Percentiles rank a stretch among this genome's conserved stretches.
phyloP scores from a whole-genome alignment of 2,329 filamentous ascomycete species.

The Monilinia polystroma region DNA sequence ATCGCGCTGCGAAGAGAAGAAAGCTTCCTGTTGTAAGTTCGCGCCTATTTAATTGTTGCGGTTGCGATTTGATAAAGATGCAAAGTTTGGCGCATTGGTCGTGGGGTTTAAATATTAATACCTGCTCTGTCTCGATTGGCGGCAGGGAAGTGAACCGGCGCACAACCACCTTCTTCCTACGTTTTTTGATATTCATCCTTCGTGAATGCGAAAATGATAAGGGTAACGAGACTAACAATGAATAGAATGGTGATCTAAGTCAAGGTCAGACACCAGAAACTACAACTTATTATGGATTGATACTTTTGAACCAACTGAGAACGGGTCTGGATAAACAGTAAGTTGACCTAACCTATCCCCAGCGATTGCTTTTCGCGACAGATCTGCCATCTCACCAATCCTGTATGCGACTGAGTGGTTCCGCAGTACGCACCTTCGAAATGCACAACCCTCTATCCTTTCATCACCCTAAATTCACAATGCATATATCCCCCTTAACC shows the following conservation, averaged over 20 bases:
- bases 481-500: not conserved
- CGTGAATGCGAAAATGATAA: conserved; percentile 20
- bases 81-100: conserved; percentile 21
- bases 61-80: conserved; percentile 23
- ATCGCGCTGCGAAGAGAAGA: conserved; percentile 57
- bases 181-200: conserved; percentile 6
- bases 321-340: conserved; percentile 81
- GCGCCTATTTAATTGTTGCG: conserved; percentile 6
- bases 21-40: conserved; percentile 55
- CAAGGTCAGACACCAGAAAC: conserved; percentile 61
- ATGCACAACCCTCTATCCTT: not conserved
- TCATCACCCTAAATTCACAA: not conserved
- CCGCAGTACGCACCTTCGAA: not conserved
- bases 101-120: conserved; percentile 21
- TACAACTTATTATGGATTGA: conserved; percentile 69
- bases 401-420: not conserved
- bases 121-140: conserved; percentile 29
- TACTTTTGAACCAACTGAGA: conserved; percentile 72
- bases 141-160: conserved; percentile 32
- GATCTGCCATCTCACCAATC: conserved; percentile 5
- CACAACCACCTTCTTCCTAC: conserved; percentile 19
- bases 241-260: conserved; percentile 32
- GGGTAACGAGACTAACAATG: conserved; percentile 37
- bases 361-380: conserved; percentile 7
- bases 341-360: conserved; percentile 37